A percentile compares a stretch with the other conserved stretches of the same genome.
Evolutionary conservation across 2,329 filamentous ascomycete genomes (phyloP).

Genomic region (Ophiocordyceps polyrhachis-furcata): DNA sequence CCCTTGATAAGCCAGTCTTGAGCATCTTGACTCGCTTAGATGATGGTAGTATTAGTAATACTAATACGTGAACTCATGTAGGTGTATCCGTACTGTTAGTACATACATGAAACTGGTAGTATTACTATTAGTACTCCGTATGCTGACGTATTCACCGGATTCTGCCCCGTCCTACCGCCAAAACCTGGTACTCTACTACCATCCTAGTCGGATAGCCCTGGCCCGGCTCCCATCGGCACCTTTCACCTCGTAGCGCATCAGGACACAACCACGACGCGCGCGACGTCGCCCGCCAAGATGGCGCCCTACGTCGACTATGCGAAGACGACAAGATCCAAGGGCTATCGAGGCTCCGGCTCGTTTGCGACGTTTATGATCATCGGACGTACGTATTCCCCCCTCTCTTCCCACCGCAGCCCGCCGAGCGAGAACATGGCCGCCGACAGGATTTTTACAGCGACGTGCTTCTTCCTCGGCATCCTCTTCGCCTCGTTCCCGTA

Average conservation of each 20-base stretch:
- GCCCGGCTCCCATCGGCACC: not conserved
- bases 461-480: slow-evolving; percentile 95
- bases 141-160: no score
- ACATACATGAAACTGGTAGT: no score
- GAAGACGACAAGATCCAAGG: slow-evolving; percentile 36
- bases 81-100: no score
- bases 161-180: no score
- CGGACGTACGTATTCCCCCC: slow-evolving; percentile 49
- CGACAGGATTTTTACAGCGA: slow-evolving; percentile 30
- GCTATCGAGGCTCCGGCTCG: slow-evolving; percentile 44
- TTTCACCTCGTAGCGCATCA: no score
- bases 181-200: no score
- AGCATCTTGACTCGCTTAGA: no score
- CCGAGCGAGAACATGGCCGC: not conserved
- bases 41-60: no score
- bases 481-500: slow-evolving; percentile 95
- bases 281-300: slow-evolving; percentile 8
- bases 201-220: not conserved
- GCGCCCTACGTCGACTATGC: slow-evolving; percentile 28
- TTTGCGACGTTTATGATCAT: slow-evolving; percentile 97
- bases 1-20: no score
- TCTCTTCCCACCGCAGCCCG: slow-evolving; percentile 3
- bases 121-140: no score
- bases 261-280: not conserved
- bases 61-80: no score